A percentile compares a stretch with the other conserved stretches of the same genome.
Evolutionary conservation across 352 stramenopile species (phyloP).

Genomic region (Phytophthora sp.): DNA sequence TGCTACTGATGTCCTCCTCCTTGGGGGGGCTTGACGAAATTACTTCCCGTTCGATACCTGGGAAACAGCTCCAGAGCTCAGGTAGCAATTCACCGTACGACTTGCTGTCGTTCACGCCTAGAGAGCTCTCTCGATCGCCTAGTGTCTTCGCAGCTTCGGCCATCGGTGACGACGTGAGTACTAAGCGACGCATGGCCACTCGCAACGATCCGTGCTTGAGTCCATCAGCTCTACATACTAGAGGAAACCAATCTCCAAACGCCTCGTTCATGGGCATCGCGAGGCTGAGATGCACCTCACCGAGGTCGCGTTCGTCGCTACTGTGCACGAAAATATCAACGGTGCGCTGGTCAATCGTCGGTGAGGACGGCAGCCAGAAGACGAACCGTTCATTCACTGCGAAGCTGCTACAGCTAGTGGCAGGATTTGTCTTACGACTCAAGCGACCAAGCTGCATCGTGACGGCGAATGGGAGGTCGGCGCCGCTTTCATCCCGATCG

Average conservation of each 20-base stretch:
- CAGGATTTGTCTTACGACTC: conserved; percentile 46
- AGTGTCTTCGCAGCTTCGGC: conserved; percentile 55
- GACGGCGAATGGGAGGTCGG: conserved; percentile 54
- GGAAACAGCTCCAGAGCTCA: conserved; percentile 67
- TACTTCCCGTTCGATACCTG: conserved; percentile 34
- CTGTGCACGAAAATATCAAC: conserved; percentile 62
- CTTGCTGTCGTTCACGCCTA: conserved; percentile 56
- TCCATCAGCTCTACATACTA: conserved; percentile 61
- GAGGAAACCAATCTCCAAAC: conserved; percentile 74
- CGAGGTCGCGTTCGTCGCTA: conserved; percentile 57
- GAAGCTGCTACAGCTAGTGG: conserved; percentile 19
- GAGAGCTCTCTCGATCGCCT: conserved; percentile 39
- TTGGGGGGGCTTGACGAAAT: conserved; percentile 24
- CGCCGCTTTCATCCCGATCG: conserved; percentile 50
- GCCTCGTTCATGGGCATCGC: conserved; percentile 69
- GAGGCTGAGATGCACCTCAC: conserved; percentile 74
- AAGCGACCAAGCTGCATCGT: conserved; percentile 43
- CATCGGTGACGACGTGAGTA: conserved; percentile 61
- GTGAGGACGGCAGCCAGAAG: conserved; percentile 66
- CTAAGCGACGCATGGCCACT: conserved; percentile 59
- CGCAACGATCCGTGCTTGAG: conserved; percentile 57
- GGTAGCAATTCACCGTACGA: conserved; percentile 57
- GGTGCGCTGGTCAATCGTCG: conserved; percentile 46
- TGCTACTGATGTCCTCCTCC: conserved; percentile 56
- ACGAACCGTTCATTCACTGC: conserved; percentile 76